These are phyloP conservation scores for Arabidopsis thaliana DNA, from an alignment of 345 rosid species.

Conservation along the genomic window DNA sequence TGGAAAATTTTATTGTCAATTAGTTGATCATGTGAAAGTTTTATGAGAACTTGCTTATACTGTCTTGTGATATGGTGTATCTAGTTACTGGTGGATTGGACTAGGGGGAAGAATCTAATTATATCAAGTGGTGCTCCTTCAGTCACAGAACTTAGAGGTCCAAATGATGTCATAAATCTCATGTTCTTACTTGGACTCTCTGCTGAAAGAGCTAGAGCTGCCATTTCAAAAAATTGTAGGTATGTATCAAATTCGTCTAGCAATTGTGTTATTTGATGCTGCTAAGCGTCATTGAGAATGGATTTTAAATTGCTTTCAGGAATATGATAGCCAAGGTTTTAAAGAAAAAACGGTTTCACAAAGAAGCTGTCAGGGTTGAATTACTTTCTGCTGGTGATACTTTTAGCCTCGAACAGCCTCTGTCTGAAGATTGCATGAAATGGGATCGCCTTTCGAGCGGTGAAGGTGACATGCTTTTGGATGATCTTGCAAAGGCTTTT, in stretches of 20 bases:
- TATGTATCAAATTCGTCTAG: constrained; percentile 34
- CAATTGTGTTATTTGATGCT: constrained; percentile 13
- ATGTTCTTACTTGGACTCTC: constrained; percentile 76
- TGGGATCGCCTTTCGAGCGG: constrained; percentile 96
- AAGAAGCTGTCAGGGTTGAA: constrained; percentile 77
- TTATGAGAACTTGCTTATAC: constrained; percentile 10
- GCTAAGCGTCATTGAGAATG: constrained; percentile 1
- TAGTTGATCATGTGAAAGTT: constrained; percentile 5
- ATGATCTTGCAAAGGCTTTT: constrained; percentile 68
- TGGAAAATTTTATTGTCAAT: not conserved
- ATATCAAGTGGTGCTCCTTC: constrained; percentile 77
- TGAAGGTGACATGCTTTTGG: constrained; percentile 80
- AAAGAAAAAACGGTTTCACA: constrained; percentile 71
- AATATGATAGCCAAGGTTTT: constrained; percentile 63
- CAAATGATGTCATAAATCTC: constrained; percentile 78
- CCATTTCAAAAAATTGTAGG: constrained; percentile 86
- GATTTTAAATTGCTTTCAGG: constrained; percentile 49
- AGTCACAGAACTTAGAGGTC: constrained; percentile 82
- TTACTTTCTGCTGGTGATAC: constrained; percentile 48
- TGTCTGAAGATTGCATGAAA: constrained; percentile 60
- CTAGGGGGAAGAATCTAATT: constrained; percentile 81
- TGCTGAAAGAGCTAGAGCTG: constrained; percentile 72
- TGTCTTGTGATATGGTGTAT: constrained; percentile 26
- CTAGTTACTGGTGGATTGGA: constrained; percentile 85
- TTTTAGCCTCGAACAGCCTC: constrained; percentile 46